Base-by-base conservation (phyloP, 1,284 basidiomycete genomes). In the Omphalotus olearius region DNA sequence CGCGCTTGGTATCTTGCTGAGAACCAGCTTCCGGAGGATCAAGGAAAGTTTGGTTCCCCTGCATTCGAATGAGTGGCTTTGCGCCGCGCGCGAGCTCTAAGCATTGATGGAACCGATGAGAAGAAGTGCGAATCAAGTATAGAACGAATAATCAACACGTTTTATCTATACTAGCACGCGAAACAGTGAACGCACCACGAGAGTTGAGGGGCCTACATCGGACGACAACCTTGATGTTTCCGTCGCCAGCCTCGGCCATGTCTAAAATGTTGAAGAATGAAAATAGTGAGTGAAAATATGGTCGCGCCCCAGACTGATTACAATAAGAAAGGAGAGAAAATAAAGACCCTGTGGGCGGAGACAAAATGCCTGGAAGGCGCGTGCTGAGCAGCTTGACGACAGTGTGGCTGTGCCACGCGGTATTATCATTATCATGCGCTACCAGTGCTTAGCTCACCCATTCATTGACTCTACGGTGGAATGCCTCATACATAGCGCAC, bases 221-320 rank as follows among this genome's bases (percentile, higher is more conserved):
- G 57, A 96, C 93, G 51, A 96, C 93, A 69, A 96, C 93, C 72
- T 91, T 96, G 81, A 96, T 96, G 73, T 96, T 96, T 51, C 92
- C 92, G 64, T 78, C 76, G 54, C 73, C 76, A 57, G 66, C 66
- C 61, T 78, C 76, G 44, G 73, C 70, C 75, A 78, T 75, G 40
- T 59, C 58, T 59, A 51, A 43, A 30, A 40, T 48, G 51, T 37
- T 44, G 39, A 40, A 18, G 16, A 18, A 28, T 18, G 39, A 48
- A 38, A 11, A 42, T 49, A 35, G 46, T 26, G 38, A 36, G 42
- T 44, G 40, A 40, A 16, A 42, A 2, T 11, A 26, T 26, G 13
- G 30, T 9, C 13, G 30, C 7, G 30, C 30, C 33, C 30, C 45
- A 25, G 38, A 18, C 41, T 49, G 20, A 23, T 6, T 42, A 26